Percentiles rank a stretch among this genome's conserved stretches.
Evolutionary conservation across 78 protist species (phyloP).

Genomic region (Andalucia godoyi): DNA sequence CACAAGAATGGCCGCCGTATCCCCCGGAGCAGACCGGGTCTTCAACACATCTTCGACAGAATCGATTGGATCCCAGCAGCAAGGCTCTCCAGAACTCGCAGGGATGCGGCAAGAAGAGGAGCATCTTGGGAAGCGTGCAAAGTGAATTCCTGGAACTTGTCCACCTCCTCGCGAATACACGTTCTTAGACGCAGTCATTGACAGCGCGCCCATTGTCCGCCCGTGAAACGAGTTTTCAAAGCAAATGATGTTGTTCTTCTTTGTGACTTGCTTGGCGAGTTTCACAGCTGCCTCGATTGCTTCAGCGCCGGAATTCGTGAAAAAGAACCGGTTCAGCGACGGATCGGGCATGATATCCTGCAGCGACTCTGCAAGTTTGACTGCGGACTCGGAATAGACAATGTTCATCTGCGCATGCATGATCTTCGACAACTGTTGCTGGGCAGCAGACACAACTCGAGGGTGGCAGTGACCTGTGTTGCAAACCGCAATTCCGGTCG

Average conservation of each 20-base stretch:
- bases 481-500: constrained; percentile 34
- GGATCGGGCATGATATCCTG: background rate
- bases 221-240: constrained; percentile 56
- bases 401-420: constrained; percentile 25
- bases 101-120: too few species aligned
- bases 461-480: constrained; percentile 53
- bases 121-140: too few species aligned
- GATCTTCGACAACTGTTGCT: constrained; percentile 23
- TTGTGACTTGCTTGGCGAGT: constrained; percentile 29
- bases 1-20: constrained; percentile 28
- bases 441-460: constrained; percentile 19
- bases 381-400: background rate
- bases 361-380: constrained; percentile 2
- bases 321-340: background rate
- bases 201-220: constrained; percentile 3
- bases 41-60: constrained; percentile 1
- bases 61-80: background rate
- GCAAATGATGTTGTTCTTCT: constrained; percentile 22
- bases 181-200: constrained; percentile 27
- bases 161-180: constrained; percentile 36
- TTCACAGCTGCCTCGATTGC: constrained; percentile 58
- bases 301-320: constrained; percentile 43
- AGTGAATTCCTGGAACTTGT: too few species aligned
- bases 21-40: constrained; percentile 9
- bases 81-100: too few species aligned